phyloP scores from a whole-genome alignment of 2,329 filamentous ascomycete species.

The Polytolypa hystricis region DNA sequence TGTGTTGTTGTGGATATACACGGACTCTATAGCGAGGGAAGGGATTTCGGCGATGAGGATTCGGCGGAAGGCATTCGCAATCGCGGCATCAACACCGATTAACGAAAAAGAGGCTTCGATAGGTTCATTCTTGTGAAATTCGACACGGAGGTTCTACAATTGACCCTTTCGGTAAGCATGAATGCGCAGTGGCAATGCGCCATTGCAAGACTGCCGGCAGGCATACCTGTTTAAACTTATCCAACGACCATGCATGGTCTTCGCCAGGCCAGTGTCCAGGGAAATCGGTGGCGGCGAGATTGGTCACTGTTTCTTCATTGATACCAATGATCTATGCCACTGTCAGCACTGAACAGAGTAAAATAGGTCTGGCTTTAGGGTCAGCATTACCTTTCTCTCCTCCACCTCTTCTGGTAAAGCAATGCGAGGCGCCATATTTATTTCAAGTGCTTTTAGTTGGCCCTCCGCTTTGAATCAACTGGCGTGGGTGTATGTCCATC shows the following conservation, averaged over 20 bases:
- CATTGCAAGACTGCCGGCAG: neutral
- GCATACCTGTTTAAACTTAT: constrained; percentile 54
- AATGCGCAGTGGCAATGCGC: constrained; percentile 1
- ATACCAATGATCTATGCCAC: constrained; percentile 67
- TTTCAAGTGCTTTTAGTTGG: constrained; percentile 3
- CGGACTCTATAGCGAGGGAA: constrained; percentile 84
- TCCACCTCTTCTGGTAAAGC: constrained; percentile 33
- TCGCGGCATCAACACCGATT: constrained; percentile 77
- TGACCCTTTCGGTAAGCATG: neutral
- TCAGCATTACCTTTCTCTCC: constrained; percentile 29
- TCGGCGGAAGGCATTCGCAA: constrained; percentile 94
- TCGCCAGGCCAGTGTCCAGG: constrained; percentile 85
- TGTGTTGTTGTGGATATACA: constrained; percentile 92
- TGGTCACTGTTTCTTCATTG: constrained; percentile 79
- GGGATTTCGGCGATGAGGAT: constrained; percentile 93
- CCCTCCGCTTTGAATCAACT: no score
- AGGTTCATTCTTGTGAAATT: constrained; percentile 73
- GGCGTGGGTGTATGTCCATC: no score
- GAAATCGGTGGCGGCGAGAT: constrained; percentile 83
- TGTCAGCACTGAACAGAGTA: neutral
- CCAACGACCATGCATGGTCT: constrained; percentile 67
- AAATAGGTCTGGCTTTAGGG: constrained; percentile 12
- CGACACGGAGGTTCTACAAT: constrained; percentile 55
- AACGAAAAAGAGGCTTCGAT: constrained; percentile 80
- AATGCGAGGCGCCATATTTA: constrained; percentile 32